Conservation (phyloP, 768 basidiomycete genomes). For the Lactarius vividus region DNA sequence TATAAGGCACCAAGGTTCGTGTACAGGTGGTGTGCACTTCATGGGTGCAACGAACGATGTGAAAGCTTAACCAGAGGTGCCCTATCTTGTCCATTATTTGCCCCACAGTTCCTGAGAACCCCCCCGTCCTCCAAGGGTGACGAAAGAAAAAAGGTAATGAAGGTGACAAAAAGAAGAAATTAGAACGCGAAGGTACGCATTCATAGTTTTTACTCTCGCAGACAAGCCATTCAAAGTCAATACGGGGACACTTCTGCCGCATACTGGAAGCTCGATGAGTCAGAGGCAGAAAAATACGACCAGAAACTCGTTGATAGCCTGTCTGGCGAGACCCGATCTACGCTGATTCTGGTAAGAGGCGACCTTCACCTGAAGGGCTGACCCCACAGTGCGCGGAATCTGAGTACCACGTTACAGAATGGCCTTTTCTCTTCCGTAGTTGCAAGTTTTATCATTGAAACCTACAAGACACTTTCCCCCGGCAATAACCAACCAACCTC, state of each 20-base stretch:
- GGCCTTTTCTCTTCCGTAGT: conserved; percentile 21
- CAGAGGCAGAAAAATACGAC: conserved; percentile 23
- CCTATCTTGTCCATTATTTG: no score
- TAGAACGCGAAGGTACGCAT: no score
- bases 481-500: not conserved
- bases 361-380: no score
- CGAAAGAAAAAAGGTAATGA: no score
- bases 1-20: no score
- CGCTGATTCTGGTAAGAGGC: conserved; percentile 23
- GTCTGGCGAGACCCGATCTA: conserved; percentile 19
- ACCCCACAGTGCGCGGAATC: not conserved
- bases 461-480: conserved; percentile 20
- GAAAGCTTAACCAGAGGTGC: no score
- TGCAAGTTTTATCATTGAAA: conserved; percentile 24
- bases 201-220: no score
- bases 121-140: no score
- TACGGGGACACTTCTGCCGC: conserved; percentile 3
- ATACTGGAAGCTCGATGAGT: conserved; percentile 18
- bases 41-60: no score
- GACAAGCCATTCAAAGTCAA: not conserved
- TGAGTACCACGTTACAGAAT: not conserved
- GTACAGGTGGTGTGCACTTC: no score
- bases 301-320: conserved; percentile 17
- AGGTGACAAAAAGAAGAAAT: no score
- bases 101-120: no score